Base-by-base conservation (phyloP, 1,284 basidiomycete genomes). In the Xanthoconium separans region DNA sequence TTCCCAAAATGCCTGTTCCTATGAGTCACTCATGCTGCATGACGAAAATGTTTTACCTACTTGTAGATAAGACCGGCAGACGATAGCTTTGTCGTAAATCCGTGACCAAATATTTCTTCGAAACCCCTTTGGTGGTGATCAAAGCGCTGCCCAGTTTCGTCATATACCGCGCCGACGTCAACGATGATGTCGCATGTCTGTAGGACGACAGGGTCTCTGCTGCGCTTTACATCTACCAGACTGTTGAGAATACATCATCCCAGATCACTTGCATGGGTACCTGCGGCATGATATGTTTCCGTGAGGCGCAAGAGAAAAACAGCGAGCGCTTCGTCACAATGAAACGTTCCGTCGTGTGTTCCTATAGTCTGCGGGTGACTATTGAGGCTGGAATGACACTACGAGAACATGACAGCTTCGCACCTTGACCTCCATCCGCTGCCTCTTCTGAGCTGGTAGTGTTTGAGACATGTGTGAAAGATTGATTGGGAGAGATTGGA, bases 81-180 rank as follows among this genome's bases (percentile, higher is more conserved):
- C 40, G 89, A 93, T 39, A 99, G 76, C 75, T 99, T 99, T 57
- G 91, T 98, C 36, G 73, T 73, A 68, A 89, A 91, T 9, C 89
- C 91, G 61, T 86, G 76, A 6, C 93, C 95, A 70, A 99, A 98
- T 16, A 91, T 83, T 69, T 95, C 92, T 12, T 80, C 79, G 72
- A 99, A 99, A 1, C 91, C 95, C 46, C 95, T 85, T 72, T 99
- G 97, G 69, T 99, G 96, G 69, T 99, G 96, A 72, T 99, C 96
- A 73, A 94, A 99, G 36, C 91, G 81, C 57, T 89, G 82, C 55
- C 77, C 83, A 48, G 75, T 76, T 62, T 88, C 83, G 56, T 95
- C 92, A 71, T 99, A 99, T 18, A 91, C 82, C 10, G 92, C 95
- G 16, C 97, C 96, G 52, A 99, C 96, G 70, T 99, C 96, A 36